phyloP scores from a whole-genome alignment of 768 basidiomycete genomes.

The Cubamyces lactineus region DNA sequence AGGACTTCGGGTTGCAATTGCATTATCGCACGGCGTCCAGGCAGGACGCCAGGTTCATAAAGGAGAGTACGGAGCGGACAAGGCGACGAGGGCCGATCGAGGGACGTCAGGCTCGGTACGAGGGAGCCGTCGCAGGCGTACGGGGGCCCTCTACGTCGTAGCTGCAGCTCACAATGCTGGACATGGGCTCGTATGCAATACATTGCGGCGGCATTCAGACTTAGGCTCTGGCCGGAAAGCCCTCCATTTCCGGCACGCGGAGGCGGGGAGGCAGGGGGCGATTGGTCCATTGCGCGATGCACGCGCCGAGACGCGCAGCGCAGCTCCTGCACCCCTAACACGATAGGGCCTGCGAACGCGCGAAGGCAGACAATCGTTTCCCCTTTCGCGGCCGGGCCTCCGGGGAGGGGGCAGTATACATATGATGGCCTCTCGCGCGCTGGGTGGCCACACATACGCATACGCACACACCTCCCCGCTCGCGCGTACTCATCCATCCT shows the following conservation, averaged over 20 bases:
- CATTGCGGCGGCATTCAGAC: not conserved
- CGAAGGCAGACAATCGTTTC: slow-evolving; percentile 10
- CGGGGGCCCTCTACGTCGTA: not conserved
- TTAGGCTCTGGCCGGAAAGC: slow-evolving; percentile 9
- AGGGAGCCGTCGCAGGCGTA: slow-evolving; percentile 7
- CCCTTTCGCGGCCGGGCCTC: slow-evolving; percentile 18
- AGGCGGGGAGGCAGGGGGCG: slow-evolving; percentile 29
- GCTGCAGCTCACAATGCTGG: not conserved
- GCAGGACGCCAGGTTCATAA: slow-evolving; percentile 18
- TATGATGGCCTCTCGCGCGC: slow-evolving; percentile 8
- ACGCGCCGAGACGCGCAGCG: slow-evolving; percentile 8
- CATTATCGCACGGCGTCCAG: slow-evolving; percentile 6
- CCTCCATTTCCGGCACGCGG: slow-evolving; percentile 33
- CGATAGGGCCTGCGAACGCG: slow-evolving; percentile 8
- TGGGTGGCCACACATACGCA: slow-evolving; percentile 7
- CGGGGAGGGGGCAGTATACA: slow-evolving; percentile 15
- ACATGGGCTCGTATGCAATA: too few relatives aligned
- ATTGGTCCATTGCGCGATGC: not conserved
- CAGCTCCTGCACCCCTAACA: slow-evolving; percentile 23
- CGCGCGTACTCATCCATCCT: slow-evolving; percentile 2
- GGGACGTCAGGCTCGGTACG: slow-evolving; percentile 2
- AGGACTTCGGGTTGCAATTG: not conserved
- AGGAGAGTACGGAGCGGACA: slow-evolving; percentile 22
- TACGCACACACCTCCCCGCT: slow-evolving; percentile 8
- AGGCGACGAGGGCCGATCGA: slow-evolving; percentile 18